Evolutionary conservation across 140 eudicot genomes (phyloP).

Genomic region (Senecio squalidus): DNA sequence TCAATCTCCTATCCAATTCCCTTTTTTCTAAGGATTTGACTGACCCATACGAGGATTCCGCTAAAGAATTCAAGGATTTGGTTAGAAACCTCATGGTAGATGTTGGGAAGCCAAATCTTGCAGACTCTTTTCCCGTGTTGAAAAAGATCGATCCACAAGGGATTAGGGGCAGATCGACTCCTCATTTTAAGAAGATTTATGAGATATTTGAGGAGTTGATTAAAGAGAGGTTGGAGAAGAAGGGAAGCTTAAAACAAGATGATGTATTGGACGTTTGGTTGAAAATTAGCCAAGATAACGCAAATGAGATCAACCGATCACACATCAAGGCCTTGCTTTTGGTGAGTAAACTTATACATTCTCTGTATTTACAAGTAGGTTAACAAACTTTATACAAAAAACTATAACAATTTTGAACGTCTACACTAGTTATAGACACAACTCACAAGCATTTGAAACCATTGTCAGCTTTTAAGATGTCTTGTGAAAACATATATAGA

Average conservation of each 20-base stretch:
- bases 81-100: conserved; percentile 12
- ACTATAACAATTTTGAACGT: no score
- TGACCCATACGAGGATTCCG: no score
- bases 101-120: conserved; percentile 20
- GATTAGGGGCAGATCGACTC: background rate
- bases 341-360: no score
- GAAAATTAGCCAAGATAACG: background rate
- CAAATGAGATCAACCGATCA: conserved; percentile 14
- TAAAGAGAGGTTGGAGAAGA: background rate
- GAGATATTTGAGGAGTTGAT: background rate
- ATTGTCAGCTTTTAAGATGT: no score
- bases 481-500: no score
- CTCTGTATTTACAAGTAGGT: no score
- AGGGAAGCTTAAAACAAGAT: background rate
- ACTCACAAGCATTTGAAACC: no score
- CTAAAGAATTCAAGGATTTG: conserved; percentile 9
- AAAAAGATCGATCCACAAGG: conserved; percentile 12
- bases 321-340: conserved; percentile 13
- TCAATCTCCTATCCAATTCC: no score
- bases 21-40: no score
- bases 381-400: no score
- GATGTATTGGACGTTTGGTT: conserved; percentile 13
- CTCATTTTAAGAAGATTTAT: background rate
- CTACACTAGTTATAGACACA: no score
- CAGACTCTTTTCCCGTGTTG: conserved; percentile 19